These are phyloP conservation scores for Mariannaea elegans DNA, from an alignment of 2,329 filamentous ascomycete species.

Conservation along the genomic window DNA sequence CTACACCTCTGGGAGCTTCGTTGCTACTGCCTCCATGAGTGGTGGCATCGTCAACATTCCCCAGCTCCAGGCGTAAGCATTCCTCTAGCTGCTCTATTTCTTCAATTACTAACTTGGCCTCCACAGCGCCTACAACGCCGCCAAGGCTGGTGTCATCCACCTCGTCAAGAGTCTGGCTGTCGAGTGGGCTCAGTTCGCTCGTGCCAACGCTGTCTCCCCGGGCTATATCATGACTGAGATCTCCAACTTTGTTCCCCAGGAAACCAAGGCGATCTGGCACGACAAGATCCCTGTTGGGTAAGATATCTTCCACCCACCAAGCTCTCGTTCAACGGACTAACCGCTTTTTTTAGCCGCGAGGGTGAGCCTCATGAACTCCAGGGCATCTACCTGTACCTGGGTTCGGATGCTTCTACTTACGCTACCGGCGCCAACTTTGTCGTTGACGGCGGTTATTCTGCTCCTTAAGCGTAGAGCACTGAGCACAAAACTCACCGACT, in stretches of 20 bases:
- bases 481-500: not conserved
- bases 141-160: conserved; percentile 65
- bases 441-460: conserved; percentile 44
- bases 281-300: conserved; percentile 40
- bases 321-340: conserved; percentile 9
- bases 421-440: conserved; percentile 45
- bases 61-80: conserved; percentile 54
- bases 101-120: not conserved
- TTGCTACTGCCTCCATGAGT: conserved; percentile 62
- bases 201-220: conserved; percentile 61
- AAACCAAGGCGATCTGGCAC: conserved; percentile 39
- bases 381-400: conserved; percentile 38
- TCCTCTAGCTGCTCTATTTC: not conserved
- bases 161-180: conserved; percentile 63
- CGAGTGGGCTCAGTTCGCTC: conserved; percentile 66
- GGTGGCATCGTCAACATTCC: conserved; percentile 61
- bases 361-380: conserved; percentile 40
- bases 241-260: conserved; percentile 39
- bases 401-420: conserved; percentile 45
- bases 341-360: conserved; percentile 31
- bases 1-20: conserved; percentile 55
- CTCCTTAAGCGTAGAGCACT: conserved; percentile 24
- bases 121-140: conserved; percentile 59
- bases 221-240: conserved; percentile 47
- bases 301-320: not conserved